A percentile compares a stretch with the other conserved stretches of the same genome.
Evolutionary conservation across 139 green algal genomes (phyloP).

Genomic region (Zygnema circumcarinatum): DNA sequence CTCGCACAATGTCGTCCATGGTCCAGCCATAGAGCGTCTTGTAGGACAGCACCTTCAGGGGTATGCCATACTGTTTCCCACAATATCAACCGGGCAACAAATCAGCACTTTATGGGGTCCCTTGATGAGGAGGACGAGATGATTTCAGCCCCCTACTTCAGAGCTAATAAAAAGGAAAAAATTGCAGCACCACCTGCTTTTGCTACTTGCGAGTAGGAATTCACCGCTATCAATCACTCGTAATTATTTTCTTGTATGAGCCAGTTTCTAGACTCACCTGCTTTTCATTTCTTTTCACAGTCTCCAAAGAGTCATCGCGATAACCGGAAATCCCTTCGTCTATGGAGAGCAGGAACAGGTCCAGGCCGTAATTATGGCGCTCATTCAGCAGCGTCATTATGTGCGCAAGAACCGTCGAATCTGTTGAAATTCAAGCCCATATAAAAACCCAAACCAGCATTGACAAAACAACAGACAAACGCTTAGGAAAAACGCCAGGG

Average conservation of each 20-base stretch:
- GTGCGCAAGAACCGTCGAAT: conserved; percentile 96
- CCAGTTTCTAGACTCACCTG: too few species aligned
- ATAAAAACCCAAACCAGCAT: conserved; percentile 66
- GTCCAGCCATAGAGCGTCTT: conserved; percentile 97
- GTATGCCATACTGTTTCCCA: conserved; percentile 67
- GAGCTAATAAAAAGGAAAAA: conserved; percentile 16
- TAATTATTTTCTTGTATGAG: too few species aligned
- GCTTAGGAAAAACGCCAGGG: not conserved
- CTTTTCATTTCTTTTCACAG: conserved; percentile 91
- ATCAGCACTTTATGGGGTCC: not conserved
- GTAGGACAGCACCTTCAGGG: conserved; percentile 90
- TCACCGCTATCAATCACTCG: too few species aligned
- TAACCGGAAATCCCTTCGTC: conserved; percentile 97
- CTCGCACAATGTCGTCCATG: conserved; percentile 96
- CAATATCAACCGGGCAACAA: conserved; percentile 5
- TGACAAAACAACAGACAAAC: not conserved
- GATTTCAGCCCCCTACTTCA: too few species aligned
- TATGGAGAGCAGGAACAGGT: conserved; percentile 95
- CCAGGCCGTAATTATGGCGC: conserved; percentile 90
- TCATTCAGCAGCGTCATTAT: conserved; percentile 90
- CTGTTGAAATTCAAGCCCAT: conserved; percentile 47
- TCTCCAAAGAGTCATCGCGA: conserved; percentile 94
- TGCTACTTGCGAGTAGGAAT: too few species aligned
- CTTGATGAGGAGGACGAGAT: too few species aligned
- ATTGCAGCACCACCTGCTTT: too few species aligned